Percentiles rank a stretch among this genome's conserved stretches.
Evolutionary conservation across 768 basidiomycete species (phyloP).

Genomic region (Russula sp.): DNA sequence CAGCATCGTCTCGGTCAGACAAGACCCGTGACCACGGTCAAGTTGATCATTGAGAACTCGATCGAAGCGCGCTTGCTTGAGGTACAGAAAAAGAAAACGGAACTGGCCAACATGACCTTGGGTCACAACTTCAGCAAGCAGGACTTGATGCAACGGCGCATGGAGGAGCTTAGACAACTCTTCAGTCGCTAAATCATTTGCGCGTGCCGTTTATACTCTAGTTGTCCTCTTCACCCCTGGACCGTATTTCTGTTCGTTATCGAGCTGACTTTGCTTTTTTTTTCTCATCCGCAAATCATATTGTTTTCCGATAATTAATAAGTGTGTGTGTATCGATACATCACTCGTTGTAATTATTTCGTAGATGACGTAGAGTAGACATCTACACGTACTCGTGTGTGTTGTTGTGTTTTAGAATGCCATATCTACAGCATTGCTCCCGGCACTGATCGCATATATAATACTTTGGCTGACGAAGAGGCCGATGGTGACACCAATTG

Average conservation of each 20-base stretch:
- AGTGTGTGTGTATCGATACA: slow-evolving; percentile 24
- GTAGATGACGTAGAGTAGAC: slow-evolving; percentile 25
- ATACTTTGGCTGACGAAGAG: slow-evolving; percentile 77
- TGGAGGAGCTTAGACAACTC: slow-evolving; percentile 82
- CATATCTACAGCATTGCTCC: slow-evolving; percentile 71
- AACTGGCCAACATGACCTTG: slow-evolving; percentile 90
- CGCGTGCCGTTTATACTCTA: neutral
- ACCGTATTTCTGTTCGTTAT: slow-evolving; percentile 6
- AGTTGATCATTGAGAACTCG: slow-evolving; percentile 89
- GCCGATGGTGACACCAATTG: slow-evolving; percentile 82
- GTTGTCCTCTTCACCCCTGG: neutral
- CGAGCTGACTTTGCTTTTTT: neutral
- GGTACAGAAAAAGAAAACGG: slow-evolving; percentile 93
- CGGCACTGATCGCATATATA: slow-evolving; percentile 72
- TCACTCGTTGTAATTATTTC: slow-evolving; percentile 22
- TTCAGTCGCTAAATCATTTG: slow-evolving; percentile 46
- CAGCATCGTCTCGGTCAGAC: slow-evolving; percentile 97
- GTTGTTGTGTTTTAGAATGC: slow-evolving; percentile 49
- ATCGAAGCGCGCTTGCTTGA: slow-evolving; percentile 91
- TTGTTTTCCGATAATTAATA: slow-evolving; percentile 19
- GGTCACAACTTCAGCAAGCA: slow-evolving; percentile 84
- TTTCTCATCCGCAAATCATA: slow-evolving; percentile 14
- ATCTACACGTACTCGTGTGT: neutral
- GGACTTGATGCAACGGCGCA: slow-evolving; percentile 79
- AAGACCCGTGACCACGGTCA: slow-evolving; percentile 84